Conservation (phyloP, 768 basidiomycete species). For the Lentinula sp. region DNA sequence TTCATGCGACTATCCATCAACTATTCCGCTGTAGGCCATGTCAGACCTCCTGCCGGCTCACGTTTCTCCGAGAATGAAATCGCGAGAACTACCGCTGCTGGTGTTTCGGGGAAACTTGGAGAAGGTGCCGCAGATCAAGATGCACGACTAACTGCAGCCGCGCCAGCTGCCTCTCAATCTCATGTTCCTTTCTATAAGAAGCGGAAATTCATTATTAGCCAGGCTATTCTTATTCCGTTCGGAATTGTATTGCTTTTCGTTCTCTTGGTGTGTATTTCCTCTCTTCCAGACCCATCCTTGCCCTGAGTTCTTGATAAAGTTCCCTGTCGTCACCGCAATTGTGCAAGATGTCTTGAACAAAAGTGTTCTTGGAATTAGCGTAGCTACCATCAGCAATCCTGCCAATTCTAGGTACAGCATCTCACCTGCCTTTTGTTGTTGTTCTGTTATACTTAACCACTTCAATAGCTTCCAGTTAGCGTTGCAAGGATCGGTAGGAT, state of each 20-base stretch:
- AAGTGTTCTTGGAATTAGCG: constrained; percentile 45
- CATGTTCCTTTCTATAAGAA: constrained; percentile 44
- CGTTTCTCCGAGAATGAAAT: constrained; percentile 18
- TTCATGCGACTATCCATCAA: not conserved
- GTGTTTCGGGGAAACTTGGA: constrained; percentile 9
- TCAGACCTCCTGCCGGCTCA: constrained; percentile 17
- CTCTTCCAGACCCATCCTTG: not conserved
- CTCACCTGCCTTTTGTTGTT: not conserved
- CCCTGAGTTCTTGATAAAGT: constrained; percentile 17
- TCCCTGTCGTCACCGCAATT: constrained; percentile 63
- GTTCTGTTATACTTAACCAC: not conserved
- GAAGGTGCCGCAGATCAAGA: not conserved
- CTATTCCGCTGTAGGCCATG: constrained; percentile 23
- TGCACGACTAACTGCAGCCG: not conserved
- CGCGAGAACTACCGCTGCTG: constrained; percentile 9
- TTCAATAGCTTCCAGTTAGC: constrained; percentile 40
- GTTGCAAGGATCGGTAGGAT: constrained; percentile 48
- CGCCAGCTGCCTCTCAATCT: constrained; percentile 13
- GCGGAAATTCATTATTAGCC: constrained; percentile 58
- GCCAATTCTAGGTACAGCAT: constrained; percentile 46
- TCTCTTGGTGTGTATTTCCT: constrained; percentile 25
- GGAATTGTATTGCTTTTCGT: constrained; percentile 63
- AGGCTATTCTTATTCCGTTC: constrained; percentile 41
- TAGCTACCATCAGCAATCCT: constrained; percentile 45
- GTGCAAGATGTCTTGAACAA: constrained; percentile 58